These are phyloP conservation scores for Chaetomium strumarium DNA, from an alignment of 2,329 filamentous ascomycete species.

Conservation along the genomic window DNA sequence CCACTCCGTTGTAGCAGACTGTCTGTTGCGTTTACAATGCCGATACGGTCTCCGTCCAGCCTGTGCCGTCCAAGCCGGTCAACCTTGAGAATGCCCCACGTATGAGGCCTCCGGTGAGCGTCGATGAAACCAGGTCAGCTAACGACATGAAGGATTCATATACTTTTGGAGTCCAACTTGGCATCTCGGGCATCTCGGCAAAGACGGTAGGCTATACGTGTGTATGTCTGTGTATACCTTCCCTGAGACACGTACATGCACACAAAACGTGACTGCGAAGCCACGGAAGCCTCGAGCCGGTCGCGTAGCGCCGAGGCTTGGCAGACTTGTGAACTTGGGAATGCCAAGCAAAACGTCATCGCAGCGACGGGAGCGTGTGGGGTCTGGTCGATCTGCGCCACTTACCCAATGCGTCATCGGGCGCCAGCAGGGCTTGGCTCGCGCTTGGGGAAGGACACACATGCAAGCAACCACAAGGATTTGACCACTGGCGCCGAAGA, in stretches of 20 bases:
- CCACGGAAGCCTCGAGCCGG: neutral
- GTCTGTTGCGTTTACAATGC: too few species aligned
- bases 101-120: neutral
- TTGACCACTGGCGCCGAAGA: too few species aligned
- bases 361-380: neutral
- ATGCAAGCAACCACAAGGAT: neutral
- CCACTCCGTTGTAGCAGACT: too few species aligned
- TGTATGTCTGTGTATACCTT: too few species aligned
- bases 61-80: too few species aligned
- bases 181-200: too few species aligned
- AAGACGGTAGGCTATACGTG: too few species aligned
- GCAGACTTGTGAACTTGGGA: neutral
- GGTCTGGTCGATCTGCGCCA: conserved; percentile 9
- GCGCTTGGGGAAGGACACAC: neutral
- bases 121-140: neutral
- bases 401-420: conserved; percentile 15
- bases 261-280: neutral
- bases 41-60: too few species aligned
- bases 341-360: conserved; percentile 15
- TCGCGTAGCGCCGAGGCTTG: neutral
- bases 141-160: too few species aligned
- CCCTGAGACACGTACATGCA: too few species aligned
- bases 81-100: neutral
- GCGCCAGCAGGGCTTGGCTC: conserved; percentile 2
- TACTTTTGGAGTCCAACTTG: too few species aligned